Evolutionary conservation across 805 yeast species (phyloP), one percentile per base, ranked within the genome.

Genomic region (Sugiyamaella chiloensis): DNA sequence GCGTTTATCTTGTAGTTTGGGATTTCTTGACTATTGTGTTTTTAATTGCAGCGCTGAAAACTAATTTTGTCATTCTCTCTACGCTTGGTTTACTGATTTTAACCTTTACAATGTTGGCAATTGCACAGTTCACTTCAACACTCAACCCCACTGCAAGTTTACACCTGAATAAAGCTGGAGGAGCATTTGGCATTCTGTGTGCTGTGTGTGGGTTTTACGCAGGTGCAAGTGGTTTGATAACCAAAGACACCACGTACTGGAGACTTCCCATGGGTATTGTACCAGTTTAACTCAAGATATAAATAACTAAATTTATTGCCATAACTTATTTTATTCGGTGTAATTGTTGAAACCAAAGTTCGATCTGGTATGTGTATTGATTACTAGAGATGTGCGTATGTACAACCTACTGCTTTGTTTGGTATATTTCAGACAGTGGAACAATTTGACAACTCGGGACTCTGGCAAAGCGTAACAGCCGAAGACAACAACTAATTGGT

Each of bases 171-270:
- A 46, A 40, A 36, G 45, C 49, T n/a, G 49, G 49, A 11, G 49
- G 49, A 11, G 44, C 45, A 14, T 41, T 46, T 40, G 46, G 45
- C 4, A 26, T 46, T 12, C 20, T 46, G 4, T 31, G 45, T 16
- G 37, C 49, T n/a, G 5, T 31, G 21, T 27, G 41, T 30, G 49
- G 48, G 7, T 40, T 39, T 24, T 46, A 46, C 17, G 48, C 48
- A 4, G 48, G 48, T 3, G 24, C 48, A 5, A 17, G 44, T 21
- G 48, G 48, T 12, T 14, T 44, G 20, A 20, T 44, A 14, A 19
- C 36, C 14, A 39, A 39, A 19, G 42, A 39, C 27, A 39, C 42
- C 17, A 39, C 42, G n/a, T 39, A 39, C 23, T 23, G n/a, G n/a
- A 19, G 11, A 39, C 30, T 39, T 16, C 42, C 42, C 4, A 23